Evolutionary conservation across 768 basidiomycete species (phyloP), one percentile per base, ranked within the genome.

Genomic region (Agrocybe chaxingu): DNA sequence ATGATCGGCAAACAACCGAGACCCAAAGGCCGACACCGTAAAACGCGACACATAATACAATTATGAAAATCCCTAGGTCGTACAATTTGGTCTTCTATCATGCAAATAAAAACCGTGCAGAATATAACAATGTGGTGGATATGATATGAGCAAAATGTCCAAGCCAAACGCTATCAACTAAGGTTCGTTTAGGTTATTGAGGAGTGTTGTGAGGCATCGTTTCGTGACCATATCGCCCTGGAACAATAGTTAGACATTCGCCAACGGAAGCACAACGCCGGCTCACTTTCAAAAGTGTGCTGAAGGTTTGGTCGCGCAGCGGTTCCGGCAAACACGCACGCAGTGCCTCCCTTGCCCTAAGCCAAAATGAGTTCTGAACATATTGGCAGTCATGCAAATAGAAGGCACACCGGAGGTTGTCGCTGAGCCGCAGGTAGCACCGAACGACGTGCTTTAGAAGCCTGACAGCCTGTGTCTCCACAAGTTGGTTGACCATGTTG

Each of bases 201-300:
- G 78, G 31, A 96, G 78, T 31, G 92, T 94, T 42, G 90, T 89
- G 52, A 96, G 76, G 69, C 92, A 95, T 61, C 92, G 81, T 73
- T 95, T 96, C 24, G 97, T 99, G 57, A 98, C 97, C 86, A 96
- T 92, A 62, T 99, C 97, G 43, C 94, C 94, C 90, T 92, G 57
- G 8, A 12, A 16, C 16, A 16, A 16, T 16, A 16, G 16, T 16
- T n/a, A 41, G 38, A 67, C 44, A 70, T 59, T 37, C 16, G 45
- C 33, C 2, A 13, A 12, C 34, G n/a, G 18, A 7, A 36, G 33
- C 24, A 10, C 43, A 37, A 10, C 24, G 10, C 18, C 4, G 7
- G 62, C 74, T 13, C 58, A 89, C 90, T 81, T 98, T 98, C 61
- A 99, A 81, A 52, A 98, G 76, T 10, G 84, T 82, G 48, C 82